Percentiles rank a stretch among this genome's conserved stretches.
These are phyloP conservation scores for Drechslera avenae DNA, from an alignment of 2,329 filamentous ascomycete species.

Conservation along the genomic window DNA sequence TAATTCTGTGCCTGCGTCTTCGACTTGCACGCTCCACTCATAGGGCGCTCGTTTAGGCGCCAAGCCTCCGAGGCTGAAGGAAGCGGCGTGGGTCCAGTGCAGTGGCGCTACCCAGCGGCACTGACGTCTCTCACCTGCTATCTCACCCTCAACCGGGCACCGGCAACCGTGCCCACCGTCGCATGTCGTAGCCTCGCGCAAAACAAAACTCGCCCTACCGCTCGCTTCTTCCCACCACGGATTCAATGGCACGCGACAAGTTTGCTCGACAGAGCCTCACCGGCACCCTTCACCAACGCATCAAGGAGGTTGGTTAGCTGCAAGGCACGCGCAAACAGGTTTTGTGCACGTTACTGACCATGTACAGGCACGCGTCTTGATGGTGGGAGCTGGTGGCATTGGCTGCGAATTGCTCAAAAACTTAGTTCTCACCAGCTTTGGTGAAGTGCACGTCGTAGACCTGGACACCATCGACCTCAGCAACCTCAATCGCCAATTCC, in stretches of 20 bases:
- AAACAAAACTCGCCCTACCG: conserved; percentile 10
- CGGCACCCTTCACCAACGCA: conserved; percentile 62
- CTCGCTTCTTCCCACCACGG: conserved; percentile 6
- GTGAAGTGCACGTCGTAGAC: conserved; percentile 92
- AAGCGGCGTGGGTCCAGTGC: conserved; percentile 15
- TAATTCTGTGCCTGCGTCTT: conserved; percentile 4
- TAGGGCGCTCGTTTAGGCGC: conserved; percentile 26
- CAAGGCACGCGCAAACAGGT: conserved; percentile 6
- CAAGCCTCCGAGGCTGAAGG: conserved; percentile 35
- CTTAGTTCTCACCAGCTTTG: conserved; percentile 87
- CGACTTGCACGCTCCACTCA: conserved; percentile 17
- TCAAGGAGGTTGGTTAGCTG: conserved; percentile 71
- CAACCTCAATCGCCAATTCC: conserved; percentile 96
- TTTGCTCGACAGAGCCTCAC: conserved; percentile 66
- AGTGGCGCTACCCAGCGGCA: conserved; percentile 23
- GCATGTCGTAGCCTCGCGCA: conserved; percentile 25
- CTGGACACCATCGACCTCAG: conserved; percentile 98
- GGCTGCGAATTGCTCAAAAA: conserved; percentile 98
- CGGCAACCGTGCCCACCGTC: conserved; percentile 15
- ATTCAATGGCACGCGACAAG: conserved; percentile 54
- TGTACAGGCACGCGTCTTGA: conserved; percentile 77
- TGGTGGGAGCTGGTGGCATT: conserved; percentile 96
- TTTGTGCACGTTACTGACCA: conserved; percentile 27
- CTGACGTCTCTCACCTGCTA: conserved; percentile 33
- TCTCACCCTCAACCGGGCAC: conserved; percentile 16